Conservation (phyloP, 805 yeast species). For the Wickerhamiella sergipiensis region DNA sequence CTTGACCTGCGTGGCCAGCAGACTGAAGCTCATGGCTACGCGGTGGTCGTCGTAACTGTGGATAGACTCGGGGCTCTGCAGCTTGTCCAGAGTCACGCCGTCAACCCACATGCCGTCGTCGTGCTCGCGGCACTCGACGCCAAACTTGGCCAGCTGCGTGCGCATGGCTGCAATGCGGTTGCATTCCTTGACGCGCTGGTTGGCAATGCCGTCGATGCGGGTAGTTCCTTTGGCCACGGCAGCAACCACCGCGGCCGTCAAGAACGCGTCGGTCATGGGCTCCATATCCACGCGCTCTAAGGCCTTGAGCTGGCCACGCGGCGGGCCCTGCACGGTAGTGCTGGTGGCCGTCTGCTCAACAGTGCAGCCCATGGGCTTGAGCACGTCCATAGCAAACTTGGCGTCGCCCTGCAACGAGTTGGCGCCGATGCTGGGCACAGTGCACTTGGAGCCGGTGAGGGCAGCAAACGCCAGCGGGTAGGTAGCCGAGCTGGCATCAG, state of each 20-base stretch:
- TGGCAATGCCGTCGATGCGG: slow-evolving; percentile 87
- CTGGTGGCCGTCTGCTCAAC: slow-evolving; percentile 74
- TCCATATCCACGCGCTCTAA: slow-evolving; percentile 84
- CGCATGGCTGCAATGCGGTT: slow-evolving; percentile 94
- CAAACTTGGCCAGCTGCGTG: slow-evolving; percentile 74
- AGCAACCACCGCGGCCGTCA: slow-evolving; percentile 93
- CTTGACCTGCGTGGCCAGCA: slow-evolving; percentile 59
- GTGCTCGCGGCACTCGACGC: slow-evolving; percentile 70
- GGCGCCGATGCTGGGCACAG: slow-evolving; percentile 88
- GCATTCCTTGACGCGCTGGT: slow-evolving; percentile 96
- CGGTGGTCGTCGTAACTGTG: slow-evolving; percentile 89
- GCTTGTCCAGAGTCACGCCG: slow-evolving; percentile 37
- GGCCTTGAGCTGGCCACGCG: slow-evolving; percentile 51
- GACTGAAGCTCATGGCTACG: slow-evolving; percentile 93
- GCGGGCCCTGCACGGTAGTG: slow-evolving; percentile 88
- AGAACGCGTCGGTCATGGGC: slow-evolving; percentile 98
- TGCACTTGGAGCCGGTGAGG: slow-evolving; percentile 80
- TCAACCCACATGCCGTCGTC: slow-evolving; percentile 86
- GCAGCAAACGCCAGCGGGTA: slow-evolving; percentile 98
- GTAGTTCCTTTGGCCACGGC: slow-evolving; percentile 74
- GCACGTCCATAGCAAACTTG: slow-evolving; percentile 83
- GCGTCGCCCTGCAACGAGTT: slow-evolving; percentile 95
- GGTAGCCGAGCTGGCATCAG: slow-evolving; percentile 96
- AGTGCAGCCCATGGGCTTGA: slow-evolving; percentile 87
- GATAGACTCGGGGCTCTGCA: slow-evolving; percentile 22